Base-by-base conservation (phyloP, 192 early-diverging fungal species). In the Chytriomyces sp. region DNA sequence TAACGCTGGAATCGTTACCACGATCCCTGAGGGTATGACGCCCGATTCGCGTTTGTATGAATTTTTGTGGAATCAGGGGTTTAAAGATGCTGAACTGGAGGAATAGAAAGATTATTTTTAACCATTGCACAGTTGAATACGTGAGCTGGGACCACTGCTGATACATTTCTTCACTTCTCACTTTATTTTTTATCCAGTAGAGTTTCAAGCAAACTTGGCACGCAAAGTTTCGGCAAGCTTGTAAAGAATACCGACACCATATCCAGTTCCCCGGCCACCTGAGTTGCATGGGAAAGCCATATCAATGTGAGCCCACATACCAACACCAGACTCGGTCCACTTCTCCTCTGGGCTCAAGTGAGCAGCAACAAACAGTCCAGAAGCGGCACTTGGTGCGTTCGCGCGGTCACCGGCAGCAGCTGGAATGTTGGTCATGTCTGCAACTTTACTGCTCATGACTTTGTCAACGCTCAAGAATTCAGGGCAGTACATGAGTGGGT, bases 401-500 rank as follows among this genome's bases (percentile, higher is more conserved):
- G 75, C 50, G 2, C 20, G 10, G 35, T 70, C 50, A 28, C 24
- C n/a, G 3, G 60, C 60, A 44, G 60, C 11, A 11, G 35, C 26
- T 16, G 45, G 65, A 11, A 28, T 45, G 73, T 89, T 89, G 47
- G 77, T 81, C 81, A 88, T 82, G 80, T 89, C 87, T 47, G 87
- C 85, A 45, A 87, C 82, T 50, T 80, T 43, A 26, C 62, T 74
- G 3, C 18, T 69, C 61, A 63, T 67, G 11, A 70, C 13, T 35
- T 78, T 80, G 20, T 63, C 68, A 53, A 78, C 48, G 45, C 77
- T 49, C 13, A 50, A 44, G 59, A 69, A 67, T 20, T 77, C 76
- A 45, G 80, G 80, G 47, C 69, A 77, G 67, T 72, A 83, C 18
- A 86, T 45, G 60, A 86, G 26, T 50, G 85, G 85, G 62, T 74